Evolutionary conservation across 139 green algal genomes (phyloP).

Genomic region (Coelastrella sp.): DNA sequence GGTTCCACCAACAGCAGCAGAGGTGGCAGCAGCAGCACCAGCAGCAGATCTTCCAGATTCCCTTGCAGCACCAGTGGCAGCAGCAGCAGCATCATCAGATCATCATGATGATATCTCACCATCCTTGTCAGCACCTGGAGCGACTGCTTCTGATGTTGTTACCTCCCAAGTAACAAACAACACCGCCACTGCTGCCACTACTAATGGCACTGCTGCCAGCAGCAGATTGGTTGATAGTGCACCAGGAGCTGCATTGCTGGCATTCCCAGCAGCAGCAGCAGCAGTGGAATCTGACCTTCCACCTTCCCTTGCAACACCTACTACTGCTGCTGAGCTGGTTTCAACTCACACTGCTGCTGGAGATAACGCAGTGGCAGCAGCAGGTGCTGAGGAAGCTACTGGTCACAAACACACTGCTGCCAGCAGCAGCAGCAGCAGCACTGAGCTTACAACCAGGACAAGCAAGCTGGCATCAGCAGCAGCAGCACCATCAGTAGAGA

Average conservation of each 20-base stretch:
- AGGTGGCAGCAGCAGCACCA: background rate
- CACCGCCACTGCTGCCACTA: background rate
- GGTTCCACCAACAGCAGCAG: background rate
- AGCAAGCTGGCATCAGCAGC: background rate
- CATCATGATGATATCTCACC: background rate
- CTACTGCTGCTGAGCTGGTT: background rate
- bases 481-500: background rate
- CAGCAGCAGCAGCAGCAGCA: background rate
- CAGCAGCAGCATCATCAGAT: constrained; percentile 5
- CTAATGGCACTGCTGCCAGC: background rate
- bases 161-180: background rate
- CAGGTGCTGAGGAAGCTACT: background rate
- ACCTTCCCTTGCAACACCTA: background rate
- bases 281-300: background rate
- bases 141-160: background rate
- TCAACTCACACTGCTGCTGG: background rate
- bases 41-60: background rate
- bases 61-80: background rate
- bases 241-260: background rate
- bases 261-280: background rate
- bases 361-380: background rate
- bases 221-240: background rate
- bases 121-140: background rate
- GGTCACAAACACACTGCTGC: constrained; percentile 1
- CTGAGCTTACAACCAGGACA: background rate